Percentiles rank a stretch among this genome's conserved stretches.
These are phyloP conservation scores for Annulohypoxylon moriforme DNA, from an alignment of 495 filamentous ascomycete genomes.

Conservation along the genomic window DNA sequence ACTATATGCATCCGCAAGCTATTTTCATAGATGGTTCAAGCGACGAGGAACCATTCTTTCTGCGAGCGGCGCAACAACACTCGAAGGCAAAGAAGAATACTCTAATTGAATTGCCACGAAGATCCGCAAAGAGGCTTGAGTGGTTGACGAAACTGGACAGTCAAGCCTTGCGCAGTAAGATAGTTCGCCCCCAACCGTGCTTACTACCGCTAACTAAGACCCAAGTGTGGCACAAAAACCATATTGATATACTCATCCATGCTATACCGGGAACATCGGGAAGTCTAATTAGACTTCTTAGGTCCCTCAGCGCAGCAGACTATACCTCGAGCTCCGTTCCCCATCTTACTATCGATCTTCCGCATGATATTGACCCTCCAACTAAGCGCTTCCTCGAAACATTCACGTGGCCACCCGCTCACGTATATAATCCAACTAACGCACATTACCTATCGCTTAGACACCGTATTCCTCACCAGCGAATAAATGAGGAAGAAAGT, in stretches of 20 bases:
- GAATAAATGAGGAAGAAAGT: conserved; percentile 68
- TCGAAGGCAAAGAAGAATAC: conserved; percentile 56
- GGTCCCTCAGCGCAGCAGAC: conserved; percentile 77
- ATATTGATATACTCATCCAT: conserved; percentile 81
- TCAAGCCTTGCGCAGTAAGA: conserved; percentile 72
- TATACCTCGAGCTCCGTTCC: conserved; percentile 73
- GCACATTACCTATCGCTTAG: conserved; percentile 71
- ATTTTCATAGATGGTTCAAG: conserved; percentile 63
- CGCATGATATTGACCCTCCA: conserved; percentile 69
- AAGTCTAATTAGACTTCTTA: conserved; percentile 76
- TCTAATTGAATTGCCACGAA: conserved; percentile 74
- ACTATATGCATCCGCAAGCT: conserved; percentile 68
- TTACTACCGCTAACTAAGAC: conserved; percentile 34
- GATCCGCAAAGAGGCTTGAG: conserved; percentile 67
- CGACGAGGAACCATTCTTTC: conserved; percentile 66
- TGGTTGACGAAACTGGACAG: conserved; percentile 84
- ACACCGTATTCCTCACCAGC: conserved; percentile 70
- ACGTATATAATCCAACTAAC: conserved; percentile 51
- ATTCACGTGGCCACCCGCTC: conserved; percentile 71
- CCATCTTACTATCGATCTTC: conserved; percentile 83
- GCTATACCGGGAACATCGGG: conserved; percentile 74
- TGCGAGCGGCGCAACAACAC: conserved; percentile 61
- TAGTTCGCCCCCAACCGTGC: neutral
- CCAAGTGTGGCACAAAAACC: conserved; percentile 77
- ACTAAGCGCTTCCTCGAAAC: conserved; percentile 68